Evolutionary conservation across 495 filamentous ascomycete species (phyloP).

Genomic region (Penicillium taxi): DNA sequence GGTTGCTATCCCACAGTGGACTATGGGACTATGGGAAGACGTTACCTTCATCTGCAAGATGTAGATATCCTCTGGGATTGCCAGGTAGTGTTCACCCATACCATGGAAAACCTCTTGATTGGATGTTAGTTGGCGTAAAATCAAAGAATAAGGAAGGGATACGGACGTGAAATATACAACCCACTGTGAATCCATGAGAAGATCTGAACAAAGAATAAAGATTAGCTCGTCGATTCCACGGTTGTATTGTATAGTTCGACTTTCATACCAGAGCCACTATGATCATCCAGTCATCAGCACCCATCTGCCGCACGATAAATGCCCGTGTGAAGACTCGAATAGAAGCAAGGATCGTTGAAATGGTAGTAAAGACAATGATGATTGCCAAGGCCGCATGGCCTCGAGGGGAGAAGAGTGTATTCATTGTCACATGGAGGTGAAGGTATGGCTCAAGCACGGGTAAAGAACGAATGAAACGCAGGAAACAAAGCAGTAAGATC

Average conservation of each 20-base stretch:
- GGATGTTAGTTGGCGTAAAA: constrained; percentile 6
- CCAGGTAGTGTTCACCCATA: constrained; percentile 28
- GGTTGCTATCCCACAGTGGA: not conserved
- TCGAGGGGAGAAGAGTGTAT: constrained; percentile 22
- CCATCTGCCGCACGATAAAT: constrained; percentile 49
- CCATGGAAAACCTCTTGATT: constrained; percentile 25
- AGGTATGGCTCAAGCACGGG: too few species aligned
- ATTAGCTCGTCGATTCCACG: not conserved
- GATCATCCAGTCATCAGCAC: constrained; percentile 44
- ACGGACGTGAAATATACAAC: constrained; percentile 27
- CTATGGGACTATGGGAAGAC: not conserved
- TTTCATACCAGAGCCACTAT: constrained; percentile 21
- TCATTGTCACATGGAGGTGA: constrained; percentile 18
- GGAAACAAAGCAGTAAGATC: too few species aligned
- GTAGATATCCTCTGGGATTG: constrained; percentile 16
- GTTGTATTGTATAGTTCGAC: not conserved
- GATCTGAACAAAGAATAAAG: constrained; percentile 6
- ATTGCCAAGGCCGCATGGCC: constrained; percentile 24
- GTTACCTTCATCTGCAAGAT: constrained; percentile 29
- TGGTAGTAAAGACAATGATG: constrained; percentile 24
- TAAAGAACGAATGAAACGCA: too few species aligned
- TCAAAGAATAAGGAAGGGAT: too few species aligned
- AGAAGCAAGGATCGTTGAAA: constrained; percentile 24
- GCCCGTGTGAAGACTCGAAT: constrained; percentile 46
- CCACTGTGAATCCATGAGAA: constrained; percentile 31